Evolutionary conservation across 1,284 basidiomycete species (phyloP).

Genomic region (Grifola frondosa): DNA sequence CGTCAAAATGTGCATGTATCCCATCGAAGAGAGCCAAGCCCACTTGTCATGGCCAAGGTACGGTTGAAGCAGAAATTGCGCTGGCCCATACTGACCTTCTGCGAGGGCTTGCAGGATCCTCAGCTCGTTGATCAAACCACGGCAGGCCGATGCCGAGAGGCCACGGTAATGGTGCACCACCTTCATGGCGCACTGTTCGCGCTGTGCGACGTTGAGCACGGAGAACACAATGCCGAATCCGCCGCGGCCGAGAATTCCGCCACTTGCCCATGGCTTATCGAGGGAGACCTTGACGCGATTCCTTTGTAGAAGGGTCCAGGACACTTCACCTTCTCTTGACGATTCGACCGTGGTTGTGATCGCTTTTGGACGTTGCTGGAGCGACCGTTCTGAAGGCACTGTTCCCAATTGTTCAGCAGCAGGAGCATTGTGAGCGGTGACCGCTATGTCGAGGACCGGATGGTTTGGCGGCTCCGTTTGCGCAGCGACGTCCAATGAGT

Average conservation of each 20-base stretch:
- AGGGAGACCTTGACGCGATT: conserved; percentile 1
- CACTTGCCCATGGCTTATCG: conserved; percentile 13
- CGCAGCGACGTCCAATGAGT: too few relatives aligned
- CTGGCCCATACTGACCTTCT: background rate
- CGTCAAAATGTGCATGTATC: conserved; percentile 25
- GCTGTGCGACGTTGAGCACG: conserved; percentile 12
- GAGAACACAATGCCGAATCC: conserved; percentile 25
- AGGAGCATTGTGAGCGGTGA: too few relatives aligned
- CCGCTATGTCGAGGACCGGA: too few relatives aligned
- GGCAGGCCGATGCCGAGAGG: conserved; percentile 12
- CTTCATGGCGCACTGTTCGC: conserved; percentile 24
- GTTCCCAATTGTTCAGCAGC: too few relatives aligned
- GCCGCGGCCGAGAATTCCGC: conserved; percentile 22
- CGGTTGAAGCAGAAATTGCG: conserved; percentile 24
- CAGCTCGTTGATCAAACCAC: conserved; percentile 26
- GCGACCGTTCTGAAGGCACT: too few relatives aligned
- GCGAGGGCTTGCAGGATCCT: conserved; percentile 17
- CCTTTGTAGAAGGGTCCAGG: conserved; percentile 8
- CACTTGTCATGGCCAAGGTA: conserved; percentile 11
- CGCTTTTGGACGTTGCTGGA: too few relatives aligned
- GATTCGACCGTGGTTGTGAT: too few relatives aligned
- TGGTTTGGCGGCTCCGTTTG: too few relatives aligned
- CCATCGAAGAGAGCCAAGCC: conserved; percentile 23
- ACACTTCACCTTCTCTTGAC: background rate
- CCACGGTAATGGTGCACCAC: conserved; percentile 16